phyloP scores from a whole-genome alignment of 1,284 basidiomycete genomes.

The Termitomyces sp. region DNA sequence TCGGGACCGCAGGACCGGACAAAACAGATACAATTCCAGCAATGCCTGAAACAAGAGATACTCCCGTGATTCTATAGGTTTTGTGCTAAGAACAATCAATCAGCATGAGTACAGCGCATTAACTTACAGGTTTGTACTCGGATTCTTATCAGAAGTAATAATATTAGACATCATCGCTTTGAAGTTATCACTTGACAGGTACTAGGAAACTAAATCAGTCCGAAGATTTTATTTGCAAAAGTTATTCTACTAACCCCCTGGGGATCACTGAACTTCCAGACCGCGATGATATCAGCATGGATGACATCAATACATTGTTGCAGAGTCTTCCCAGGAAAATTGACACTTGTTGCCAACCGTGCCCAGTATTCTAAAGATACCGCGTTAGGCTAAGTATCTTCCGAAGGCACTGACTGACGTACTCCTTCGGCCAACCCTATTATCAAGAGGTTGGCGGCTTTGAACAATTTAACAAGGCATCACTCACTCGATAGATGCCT shows the following conservation, averaged over 20 bases:
- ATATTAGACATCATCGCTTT: conserved; percentile 19
- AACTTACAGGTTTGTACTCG: conserved; percentile 14
- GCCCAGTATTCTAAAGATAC: conserved; percentile 16
- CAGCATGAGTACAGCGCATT: background rate
- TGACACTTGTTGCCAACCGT: conserved; percentile 9
- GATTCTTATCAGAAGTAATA: conserved; percentile 10
- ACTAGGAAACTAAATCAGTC: conserved; percentile 9
- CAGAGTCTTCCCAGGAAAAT: conserved; percentile 13
- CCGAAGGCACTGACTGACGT: conserved; percentile 1
- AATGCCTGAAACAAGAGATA: conserved; percentile 14
- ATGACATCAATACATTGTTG: conserved; percentile 12
- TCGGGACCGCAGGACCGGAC: conserved; percentile 17
- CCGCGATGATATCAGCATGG: conserved; percentile 17
- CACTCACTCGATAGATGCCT: conserved; percentile 22
- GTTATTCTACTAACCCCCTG: conserved; percentile 9
- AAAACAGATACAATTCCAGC: conserved; percentile 14
- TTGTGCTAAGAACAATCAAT: background rate
- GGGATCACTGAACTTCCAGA: conserved; percentile 25
- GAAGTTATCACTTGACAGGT: conserved; percentile 18
- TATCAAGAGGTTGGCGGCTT: background rate
- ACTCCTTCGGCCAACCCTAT: conserved; percentile 14
- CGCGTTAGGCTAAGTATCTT: background rate
- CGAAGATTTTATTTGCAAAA: background rate
- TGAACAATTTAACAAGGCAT: background rate
- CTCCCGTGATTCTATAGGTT: conserved; percentile 6